Base-by-base conservation (phyloP, 108 stramenopile genomes). In the Cylindrotheca fusiformis region DNA sequence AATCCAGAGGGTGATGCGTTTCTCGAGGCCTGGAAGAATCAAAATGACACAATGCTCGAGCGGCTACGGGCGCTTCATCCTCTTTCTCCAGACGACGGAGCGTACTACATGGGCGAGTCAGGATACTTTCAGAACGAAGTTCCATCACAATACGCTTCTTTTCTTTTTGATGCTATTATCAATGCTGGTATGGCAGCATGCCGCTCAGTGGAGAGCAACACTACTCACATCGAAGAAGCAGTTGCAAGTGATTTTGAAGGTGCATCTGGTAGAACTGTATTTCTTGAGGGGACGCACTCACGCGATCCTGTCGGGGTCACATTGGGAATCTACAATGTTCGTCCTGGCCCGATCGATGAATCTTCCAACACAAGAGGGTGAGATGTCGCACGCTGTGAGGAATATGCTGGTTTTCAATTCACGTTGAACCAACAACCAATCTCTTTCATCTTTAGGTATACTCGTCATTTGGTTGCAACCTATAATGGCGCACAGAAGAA, bases 301-400 rank as follows among this genome's bases (percentile, higher is more conserved):
- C 6, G 63, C 17, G 51, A 52, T 19, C 19, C 22, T 20, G 17
- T 4, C 3, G 63, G 63, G 4, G 31, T 52, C 51, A 20, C 14
- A 20, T 64, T 32, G 22, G 63, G 63, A 20, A 25, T 64, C 18
- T 64, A 68, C 57, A 68, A 68, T 53, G 17, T 68, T 46, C 67
- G 67, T 3, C 59, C 67, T 28, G 22, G 24, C 26, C 20, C 22
- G 20, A 28, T 48, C 4, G 67, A 68, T 21, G 27, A 53, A 14
- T 26, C 45, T 46, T 23, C 22, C 31, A 65, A 55, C 10, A 26
- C 55, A 5, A 24, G 28, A 10, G 27, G 55, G 55, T 55, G 20
- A 12, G 55, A 12, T 5, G 5, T 10, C 6, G 27, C 27, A 27
- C 10, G 21, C 6, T 30, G 26, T 55, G 10, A 6, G 5, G 8